phyloP scores from a whole-genome alignment of 192 early-diverging fungal genomes.

The Mortierella antarctica region DNA sequence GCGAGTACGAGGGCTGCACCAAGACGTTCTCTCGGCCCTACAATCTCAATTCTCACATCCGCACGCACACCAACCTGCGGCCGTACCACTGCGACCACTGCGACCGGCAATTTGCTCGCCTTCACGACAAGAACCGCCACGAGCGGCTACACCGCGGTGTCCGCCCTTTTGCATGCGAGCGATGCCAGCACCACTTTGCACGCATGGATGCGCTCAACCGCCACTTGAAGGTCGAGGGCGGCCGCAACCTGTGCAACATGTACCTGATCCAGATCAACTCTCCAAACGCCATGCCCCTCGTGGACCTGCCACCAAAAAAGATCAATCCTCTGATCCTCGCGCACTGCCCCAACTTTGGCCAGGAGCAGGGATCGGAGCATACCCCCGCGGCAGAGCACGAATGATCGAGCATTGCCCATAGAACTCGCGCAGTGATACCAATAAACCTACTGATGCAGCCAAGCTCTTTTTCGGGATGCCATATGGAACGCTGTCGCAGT shows the following conservation, averaged over 20 bases:
- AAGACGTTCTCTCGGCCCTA: conserved; percentile 81
- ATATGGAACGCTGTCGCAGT: not conserved
- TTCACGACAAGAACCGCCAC: conserved; percentile 93
- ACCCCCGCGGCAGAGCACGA: too few species aligned
- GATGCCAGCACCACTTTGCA: conserved; percentile 85
- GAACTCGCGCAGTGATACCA: too few species aligned
- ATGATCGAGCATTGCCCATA: too few species aligned
- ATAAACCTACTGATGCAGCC: too few species aligned
- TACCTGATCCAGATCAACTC: conserved; percentile 46
- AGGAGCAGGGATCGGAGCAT: too few species aligned
- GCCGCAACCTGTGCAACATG: conserved; percentile 47
- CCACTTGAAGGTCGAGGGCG: conserved; percentile 64
- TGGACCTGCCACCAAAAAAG: conserved; percentile 44
- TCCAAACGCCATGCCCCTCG: conserved; percentile 32
- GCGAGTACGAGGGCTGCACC: conserved; percentile 71
- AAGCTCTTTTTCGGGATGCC: conserved; percentile 7
- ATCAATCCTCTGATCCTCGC: conserved; percentile 45
- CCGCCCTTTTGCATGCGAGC: conserved; percentile 76
- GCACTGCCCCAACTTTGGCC: conserved; percentile 39
- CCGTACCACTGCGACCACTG: conserved; percentile 83
- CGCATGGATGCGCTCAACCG: conserved; percentile 84
- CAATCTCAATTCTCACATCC: conserved; percentile 80
- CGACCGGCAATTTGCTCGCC: conserved; percentile 82
- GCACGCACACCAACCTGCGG: conserved; percentile 80
- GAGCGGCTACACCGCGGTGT: conserved; percentile 84